Percentiles rank a stretch among this genome's conserved stretches.
These are phyloP conservation scores for Pulveroboletus frians DNA, from an alignment of 768 basidiomycete species.

Conservation along the genomic window DNA sequence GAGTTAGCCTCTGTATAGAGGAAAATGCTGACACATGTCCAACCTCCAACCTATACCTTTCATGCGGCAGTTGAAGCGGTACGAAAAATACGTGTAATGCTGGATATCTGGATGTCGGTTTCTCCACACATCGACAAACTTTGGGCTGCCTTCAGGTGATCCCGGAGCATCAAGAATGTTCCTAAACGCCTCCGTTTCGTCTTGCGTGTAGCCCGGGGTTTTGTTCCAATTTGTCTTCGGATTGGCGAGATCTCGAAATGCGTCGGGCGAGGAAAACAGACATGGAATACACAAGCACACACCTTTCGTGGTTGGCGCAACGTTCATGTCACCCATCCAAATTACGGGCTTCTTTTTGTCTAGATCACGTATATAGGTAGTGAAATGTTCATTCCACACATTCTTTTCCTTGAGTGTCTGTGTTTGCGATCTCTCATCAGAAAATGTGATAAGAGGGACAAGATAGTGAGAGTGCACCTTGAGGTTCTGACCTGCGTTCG, in stretches of 20 bases:
- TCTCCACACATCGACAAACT: slow-evolving; percentile 81
- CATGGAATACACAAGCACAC: neutral
- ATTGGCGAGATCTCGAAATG: slow-evolving; percentile 56
- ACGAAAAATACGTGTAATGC: slow-evolving; percentile 85
- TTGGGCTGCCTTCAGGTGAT: slow-evolving; percentile 31
- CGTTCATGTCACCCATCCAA: slow-evolving; percentile 86
- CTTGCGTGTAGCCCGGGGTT: slow-evolving; percentile 77
- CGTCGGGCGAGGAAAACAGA: neutral
- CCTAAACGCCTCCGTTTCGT: slow-evolving; percentile 71
- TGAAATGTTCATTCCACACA: slow-evolving; percentile 75
- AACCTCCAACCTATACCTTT: slow-evolving; percentile 87
- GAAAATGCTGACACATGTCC: slow-evolving; percentile 63
- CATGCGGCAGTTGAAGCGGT: slow-evolving; percentile 70
- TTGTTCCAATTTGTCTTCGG: slow-evolving; percentile 82
- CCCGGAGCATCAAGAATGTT: slow-evolving; percentile 56
- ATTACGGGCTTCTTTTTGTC: slow-evolving; percentile 81
- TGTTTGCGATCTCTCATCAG: neutral
- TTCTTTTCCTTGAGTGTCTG: slow-evolving; percentile 76
- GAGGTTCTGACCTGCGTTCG: slow-evolving; percentile 72
- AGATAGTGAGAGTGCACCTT: slow-evolving; percentile 44
- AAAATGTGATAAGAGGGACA: neutral
- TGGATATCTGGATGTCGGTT: slow-evolving; percentile 56
- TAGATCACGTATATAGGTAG: slow-evolving; percentile 61
- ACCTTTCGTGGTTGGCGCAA: slow-evolving; percentile 76
- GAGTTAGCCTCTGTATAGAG: neutral